Conservation (phyloP, 345 rosid genomes). For the Cardamine resedifolia region DNA sequence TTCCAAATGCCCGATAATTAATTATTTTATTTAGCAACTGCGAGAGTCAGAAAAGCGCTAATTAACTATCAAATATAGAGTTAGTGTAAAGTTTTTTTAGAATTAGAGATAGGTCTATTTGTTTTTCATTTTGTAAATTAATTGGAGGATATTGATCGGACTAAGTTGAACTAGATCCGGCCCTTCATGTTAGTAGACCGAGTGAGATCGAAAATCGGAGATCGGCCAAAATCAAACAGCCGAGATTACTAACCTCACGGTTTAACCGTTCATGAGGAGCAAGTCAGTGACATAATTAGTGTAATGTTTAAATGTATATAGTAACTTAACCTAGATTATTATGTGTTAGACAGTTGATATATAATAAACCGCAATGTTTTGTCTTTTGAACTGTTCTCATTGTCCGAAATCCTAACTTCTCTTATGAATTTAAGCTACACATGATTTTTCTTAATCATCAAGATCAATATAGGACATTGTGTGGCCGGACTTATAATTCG, state of each 20-base stretch:
- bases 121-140: neutral
- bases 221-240: no score
- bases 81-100: neutral
- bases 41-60: neutral
- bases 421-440: neutral
- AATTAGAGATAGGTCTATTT: neutral
- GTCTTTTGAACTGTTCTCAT: neutral
- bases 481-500: constrained; percentile 1
- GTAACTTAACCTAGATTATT: no score
- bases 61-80: neutral
- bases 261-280: neutral
- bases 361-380: no score
- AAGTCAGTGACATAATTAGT: neutral
- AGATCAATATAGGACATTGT: neutral
- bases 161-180: neutral
- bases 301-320: neutral
- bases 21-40: neutral
- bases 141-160: neutral
- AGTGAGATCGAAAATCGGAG: no score
- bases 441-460: constrained; percentile 1
- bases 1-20: neutral
- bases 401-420: neutral
- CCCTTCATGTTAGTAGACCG: no score
- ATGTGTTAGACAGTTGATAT: no score
- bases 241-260: neutral